Evolutionary conservation across 2,329 filamentous ascomycete species (phyloP), one percentile per base, ranked within the genome.

Genomic region (Aureobasidium sp.): DNA sequence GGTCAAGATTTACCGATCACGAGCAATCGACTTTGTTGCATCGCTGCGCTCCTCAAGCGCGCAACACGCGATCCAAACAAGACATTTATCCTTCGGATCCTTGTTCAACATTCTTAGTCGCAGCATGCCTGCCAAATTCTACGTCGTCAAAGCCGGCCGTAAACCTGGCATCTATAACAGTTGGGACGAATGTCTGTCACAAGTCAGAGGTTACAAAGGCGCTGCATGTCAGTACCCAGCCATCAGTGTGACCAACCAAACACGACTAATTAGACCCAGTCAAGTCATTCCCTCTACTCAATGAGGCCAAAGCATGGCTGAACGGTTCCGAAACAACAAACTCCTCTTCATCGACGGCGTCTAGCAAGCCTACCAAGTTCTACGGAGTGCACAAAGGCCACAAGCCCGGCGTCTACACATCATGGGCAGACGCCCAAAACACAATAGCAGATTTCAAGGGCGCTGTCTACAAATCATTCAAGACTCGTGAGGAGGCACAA

Each of bases 221-320:
- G 70, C 73, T 64, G 62, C 74, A 13, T 73, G 74, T 76, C 62
- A 45, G 73, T 71, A 21, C 21, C 21, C 21, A 16, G 21, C 8
- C 34, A 53, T 36, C 25, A 42, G 16, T 52, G 27, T 27, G 32
- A 39, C 25, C 32, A 37, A 15, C 25, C 16, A 13, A 30, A 34
- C 47, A 50, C 27, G 41, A 54, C 34, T n/a, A 54, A 47, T 7
- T 27, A 16, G 59, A 25, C 42, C 30, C 64, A 94, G 90, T 89
- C 78, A 93, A 94, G 76, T 90, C 88, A 1, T 97, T 96, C 71
- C 76, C 80, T 10, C 85, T 82, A 0, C 78, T 81, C 63, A 82
- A 86, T 65, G 91, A 96, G 63, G 93, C 93, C n/a, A 83, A 89
- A 68, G 85, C 84, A 2, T 97, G 90, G 71, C 79, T 90, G 30